A percentile compares a stretch with the other conserved stretches of the same genome.
Conservation (phyloP, 2,329 filamentous ascomycete species). For the Diaporthe citri region DNA sequence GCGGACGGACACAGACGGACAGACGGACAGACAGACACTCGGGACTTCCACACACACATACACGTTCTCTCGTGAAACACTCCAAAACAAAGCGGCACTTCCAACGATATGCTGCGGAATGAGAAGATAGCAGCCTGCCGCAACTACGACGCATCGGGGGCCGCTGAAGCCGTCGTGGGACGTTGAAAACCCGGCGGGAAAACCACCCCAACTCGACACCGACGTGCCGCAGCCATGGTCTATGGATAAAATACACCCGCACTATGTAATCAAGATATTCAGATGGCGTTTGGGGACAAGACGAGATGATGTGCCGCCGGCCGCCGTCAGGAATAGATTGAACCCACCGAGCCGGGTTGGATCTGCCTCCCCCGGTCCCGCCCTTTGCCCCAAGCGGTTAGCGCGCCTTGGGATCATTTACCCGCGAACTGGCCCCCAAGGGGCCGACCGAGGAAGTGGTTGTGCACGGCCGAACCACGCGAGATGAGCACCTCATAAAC, state of each 20-base stretch:
- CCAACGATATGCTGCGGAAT: not conserved
- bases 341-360: slow-evolving; percentile 17
- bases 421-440: slow-evolving; percentile 1
- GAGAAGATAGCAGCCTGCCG: not conserved
- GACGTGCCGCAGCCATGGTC: slow-evolving; percentile 1
- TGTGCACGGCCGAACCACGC: slow-evolving; percentile 3
- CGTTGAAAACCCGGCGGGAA: not conserved
- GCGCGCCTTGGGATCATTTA: not conserved
- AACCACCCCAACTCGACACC: not conserved
- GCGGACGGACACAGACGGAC: not conserved
- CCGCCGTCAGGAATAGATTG: slow-evolving; percentile 18
- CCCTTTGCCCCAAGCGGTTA: slow-evolving; percentile 14
- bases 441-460: not conserved
- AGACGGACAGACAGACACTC: not conserved
- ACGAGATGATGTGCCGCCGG: slow-evolving; percentile 21
- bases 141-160: not conserved
- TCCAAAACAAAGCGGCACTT: not conserved
- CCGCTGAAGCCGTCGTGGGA: not conserved
- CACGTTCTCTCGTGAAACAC: slow-evolving; percentile 4
- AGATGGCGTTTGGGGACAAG: slow-evolving; percentile 13
- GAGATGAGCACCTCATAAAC: slow-evolving; percentile 25
- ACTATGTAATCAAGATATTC: not conserved
- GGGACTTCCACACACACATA: not conserved
- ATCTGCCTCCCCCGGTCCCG: slow-evolving; percentile 2
- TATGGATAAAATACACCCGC: not conserved